phyloP scores from a whole-genome alignment of 768 basidiomycete genomes.

The Naganishia onofrii region DNA sequence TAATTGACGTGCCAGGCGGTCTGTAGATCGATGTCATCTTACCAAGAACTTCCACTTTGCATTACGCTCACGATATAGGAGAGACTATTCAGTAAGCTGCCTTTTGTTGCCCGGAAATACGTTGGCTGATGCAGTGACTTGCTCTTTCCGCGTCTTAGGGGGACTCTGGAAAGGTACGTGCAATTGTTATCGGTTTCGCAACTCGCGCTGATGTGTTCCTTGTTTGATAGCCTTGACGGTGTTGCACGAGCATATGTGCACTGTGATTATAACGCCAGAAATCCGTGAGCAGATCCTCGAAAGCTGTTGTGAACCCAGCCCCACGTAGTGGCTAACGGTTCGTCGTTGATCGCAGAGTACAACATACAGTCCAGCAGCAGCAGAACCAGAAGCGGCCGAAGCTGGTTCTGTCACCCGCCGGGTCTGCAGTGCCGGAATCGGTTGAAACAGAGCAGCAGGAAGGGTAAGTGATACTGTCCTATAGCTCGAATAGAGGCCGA shows the following conservation, averaged over 20 bases:
- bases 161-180: constrained; percentile 38
- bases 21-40: constrained; percentile 46
- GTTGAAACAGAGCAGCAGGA: constrained; percentile 8
- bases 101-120: not conserved
- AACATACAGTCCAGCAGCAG: constrained; percentile 19
- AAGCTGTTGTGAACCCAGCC: too few species aligned
- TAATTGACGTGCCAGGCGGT: constrained; percentile 29
- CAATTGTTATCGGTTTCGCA: not conserved
- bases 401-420: constrained; percentile 9
- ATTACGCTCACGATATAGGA: constrained; percentile 53
- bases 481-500: not conserved
- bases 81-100: constrained; percentile 50
- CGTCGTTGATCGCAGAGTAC: not conserved
- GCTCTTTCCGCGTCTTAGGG: constrained; percentile 26
- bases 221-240: constrained; percentile 43
- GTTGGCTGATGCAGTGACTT: not conserved
- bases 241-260: constrained; percentile 53
- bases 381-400: constrained; percentile 21
- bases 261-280: constrained; percentile 39
- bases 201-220: not conserved
- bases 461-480: not conserved
- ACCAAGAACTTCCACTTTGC: constrained; percentile 39
- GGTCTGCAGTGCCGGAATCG: constrained; percentile 5
- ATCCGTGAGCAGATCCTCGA: constrained; percentile 34
- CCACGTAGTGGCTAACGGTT: not conserved